A percentile compares a stretch with the other conserved stretches of the same genome.
These are phyloP conservation scores for Talaromyces piceae DNA, from an alignment of 2,329 filamentous ascomycete genomes.

Conservation along the genomic window DNA sequence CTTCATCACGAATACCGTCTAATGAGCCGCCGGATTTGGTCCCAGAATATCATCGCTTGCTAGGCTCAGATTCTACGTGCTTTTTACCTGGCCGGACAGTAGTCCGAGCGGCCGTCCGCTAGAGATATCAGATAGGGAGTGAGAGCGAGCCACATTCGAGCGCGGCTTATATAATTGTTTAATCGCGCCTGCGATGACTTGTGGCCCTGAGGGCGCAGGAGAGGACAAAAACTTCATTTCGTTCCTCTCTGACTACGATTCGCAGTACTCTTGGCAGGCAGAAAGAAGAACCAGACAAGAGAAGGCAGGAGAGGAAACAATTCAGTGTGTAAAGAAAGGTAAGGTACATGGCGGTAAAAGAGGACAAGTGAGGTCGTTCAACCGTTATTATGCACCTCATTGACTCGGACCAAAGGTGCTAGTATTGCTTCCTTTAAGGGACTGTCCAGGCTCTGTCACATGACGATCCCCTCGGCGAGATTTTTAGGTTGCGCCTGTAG, in stretches of 20 bases:
- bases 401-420: constrained; percentile 15
- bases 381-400: neutral
- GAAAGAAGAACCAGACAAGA: neutral
- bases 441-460: constrained; percentile 30
- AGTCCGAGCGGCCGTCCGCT: neutral
- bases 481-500: constrained; percentile 26
- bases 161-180: neutral
- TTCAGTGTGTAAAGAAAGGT: no score
- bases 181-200: neutral
- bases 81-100: neutral
- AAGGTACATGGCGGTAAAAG: no score
- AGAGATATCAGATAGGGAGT: no score
- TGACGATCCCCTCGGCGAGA: constrained; percentile 35
- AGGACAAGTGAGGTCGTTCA: neutral
- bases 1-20: neutral
- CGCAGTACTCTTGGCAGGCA: neutral
- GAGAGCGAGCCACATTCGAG: neutral
- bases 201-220: no score
- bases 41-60: neutral
- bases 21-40: neutral
- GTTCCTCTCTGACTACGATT: neutral
- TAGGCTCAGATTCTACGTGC: neutral
- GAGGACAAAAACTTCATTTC: no score
- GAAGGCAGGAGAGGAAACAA: neutral
- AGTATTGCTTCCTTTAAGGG: constrained; percentile 26